Base-by-base conservation (phyloP, 2,329 filamentous ascomycete species). In the Phialophora verrucosa region DNA sequence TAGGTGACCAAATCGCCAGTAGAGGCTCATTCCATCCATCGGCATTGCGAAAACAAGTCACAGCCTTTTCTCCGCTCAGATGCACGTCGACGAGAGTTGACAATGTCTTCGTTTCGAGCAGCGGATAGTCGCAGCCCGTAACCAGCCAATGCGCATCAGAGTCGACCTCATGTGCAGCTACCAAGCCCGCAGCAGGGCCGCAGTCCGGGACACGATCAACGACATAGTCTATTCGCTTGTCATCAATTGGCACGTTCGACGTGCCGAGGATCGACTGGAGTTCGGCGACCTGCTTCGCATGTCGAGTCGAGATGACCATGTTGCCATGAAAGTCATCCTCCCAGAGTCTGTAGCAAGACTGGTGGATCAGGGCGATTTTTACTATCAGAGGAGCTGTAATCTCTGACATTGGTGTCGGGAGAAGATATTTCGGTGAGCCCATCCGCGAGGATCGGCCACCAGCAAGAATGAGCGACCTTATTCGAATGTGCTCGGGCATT, bases 11-110 rank as follows among this genome's bases (percentile, higher is more conserved):
- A 3, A 80, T 72, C 0, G 69, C 75, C n/a, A 80, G 59, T 7
- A 79, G 68, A 3, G 78, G 78, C 71, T 80, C 76, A 56, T 68
- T 69, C 32, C 70, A 72, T 1, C 75, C 76, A 6, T 74, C 65
- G 0, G 31, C 59, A 35, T 77, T 76, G 1, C 69, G 64, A 64
- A 78, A 79, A 64, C 78, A 79, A 3, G 77, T 79, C 25, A 80
- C 70, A 0, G 74, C 72, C 10, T 49, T 62, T 51, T 70, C 53
- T 25, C 29, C 38, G 5, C 11, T 29, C n/a, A 12, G 5, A 58
- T 73, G 74, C 5, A 71, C 69, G 3, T 64, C n/a, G 17, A 71
- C 63, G 2, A 79, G 70, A 17, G 73, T 71, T n/a, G 64, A 66
- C 1, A 80, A 60, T 8, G 75, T 71, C 2, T 70, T 57, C 3